Base-by-base conservation (phyloP, 2,329 filamentous ascomycete genomes). In the Thielaviopsis ethacetica region DNA sequence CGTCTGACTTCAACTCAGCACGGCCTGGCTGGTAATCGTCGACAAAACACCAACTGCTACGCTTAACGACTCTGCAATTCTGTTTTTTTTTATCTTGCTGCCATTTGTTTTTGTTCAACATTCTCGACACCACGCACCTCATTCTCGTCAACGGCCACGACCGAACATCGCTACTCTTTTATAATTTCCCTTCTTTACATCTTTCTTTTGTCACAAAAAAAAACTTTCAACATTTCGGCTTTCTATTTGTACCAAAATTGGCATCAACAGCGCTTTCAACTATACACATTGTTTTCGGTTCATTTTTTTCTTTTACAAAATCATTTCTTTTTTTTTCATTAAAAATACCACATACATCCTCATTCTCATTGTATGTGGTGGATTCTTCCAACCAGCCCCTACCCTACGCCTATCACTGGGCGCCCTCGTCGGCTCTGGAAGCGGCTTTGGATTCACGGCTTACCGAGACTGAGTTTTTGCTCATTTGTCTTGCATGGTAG, bases 41-140 rank as follows among this genome's bases (percentile, higher is more conserved):
- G 30, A 34, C 5, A 34, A 34, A 34, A 34, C 5, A 26, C 30
- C 30, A 34, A 34, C 60, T 59, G 66, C 65, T 64, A 59, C 63
- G 56, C 60, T 58, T 62, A 57, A 63, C 58, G 63, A 57, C 62
- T 60, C 50, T 59, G 56, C 63, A 60, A 66, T 63, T 62, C 62
- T 56, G 58, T 22, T 24, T 34, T 13, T 34, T 17, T 38, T 21
- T 27, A 26, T 53, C 52, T 54, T 44, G 24, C 50, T 60, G 50
- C 54, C 50, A 54, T 60, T 63, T 63, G 61, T 59, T 60, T 63
- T 62, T 59, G 30, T 62, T 62, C 63, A 59, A 57, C 59, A 56
- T 60, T 49, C 38, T 55, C 52, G 53, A 53, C 50, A 52, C 34
- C 30, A 62, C 59, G 63, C 63, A 62, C 41, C 9, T 17, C 27